Conservation (phyloP, 2,329 filamentous ascomycete species). For the Endocalyx cinctus region DNA sequence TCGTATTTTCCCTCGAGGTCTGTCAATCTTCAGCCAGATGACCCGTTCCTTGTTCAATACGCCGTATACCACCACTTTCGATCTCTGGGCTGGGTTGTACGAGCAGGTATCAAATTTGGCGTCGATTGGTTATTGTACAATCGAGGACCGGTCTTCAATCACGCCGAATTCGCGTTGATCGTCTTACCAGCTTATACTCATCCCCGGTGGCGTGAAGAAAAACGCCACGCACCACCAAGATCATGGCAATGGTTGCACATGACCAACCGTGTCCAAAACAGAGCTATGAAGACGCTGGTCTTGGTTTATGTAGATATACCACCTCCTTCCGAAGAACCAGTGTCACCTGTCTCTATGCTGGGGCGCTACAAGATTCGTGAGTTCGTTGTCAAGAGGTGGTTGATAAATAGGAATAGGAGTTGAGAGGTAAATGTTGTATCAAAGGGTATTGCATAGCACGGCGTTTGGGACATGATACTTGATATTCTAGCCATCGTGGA, state of each 20-base stretch:
- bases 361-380: conserved; percentile 73
- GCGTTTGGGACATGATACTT: conserved; percentile 6
- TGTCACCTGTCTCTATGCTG: conserved; percentile 60
- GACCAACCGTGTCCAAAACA: conserved; percentile 81
- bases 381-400: conserved; percentile 77
- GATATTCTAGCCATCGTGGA: no score
- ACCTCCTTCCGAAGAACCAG: conserved; percentile 48
- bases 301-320: conserved; percentile 91
- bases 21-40: conserved; percentile 60
- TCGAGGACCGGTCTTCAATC: conserved; percentile 86
- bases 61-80: conserved; percentile 94
- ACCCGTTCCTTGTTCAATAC: conserved; percentile 82
- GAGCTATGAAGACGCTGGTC: conserved; percentile 86
- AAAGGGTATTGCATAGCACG: conserved; percentile 8
- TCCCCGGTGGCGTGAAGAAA: conserved; percentile 62
- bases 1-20: conserved; percentile 62
- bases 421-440: conserved; percentile 7
- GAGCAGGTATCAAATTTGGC: conserved; percentile 89
- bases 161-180: conserved; percentile 87
- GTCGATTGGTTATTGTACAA: conserved; percentile 94
- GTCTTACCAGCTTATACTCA: conserved; percentile 80
- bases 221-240: conserved; percentile 43
- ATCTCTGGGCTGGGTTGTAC: conserved; percentile 89
- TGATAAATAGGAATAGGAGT: conserved; percentile 66
- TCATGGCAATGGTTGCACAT: conserved; percentile 85